Conservation (phyloP, 2,329 filamentous ascomycete species). For the Cladophialophora psammophila region DNA sequence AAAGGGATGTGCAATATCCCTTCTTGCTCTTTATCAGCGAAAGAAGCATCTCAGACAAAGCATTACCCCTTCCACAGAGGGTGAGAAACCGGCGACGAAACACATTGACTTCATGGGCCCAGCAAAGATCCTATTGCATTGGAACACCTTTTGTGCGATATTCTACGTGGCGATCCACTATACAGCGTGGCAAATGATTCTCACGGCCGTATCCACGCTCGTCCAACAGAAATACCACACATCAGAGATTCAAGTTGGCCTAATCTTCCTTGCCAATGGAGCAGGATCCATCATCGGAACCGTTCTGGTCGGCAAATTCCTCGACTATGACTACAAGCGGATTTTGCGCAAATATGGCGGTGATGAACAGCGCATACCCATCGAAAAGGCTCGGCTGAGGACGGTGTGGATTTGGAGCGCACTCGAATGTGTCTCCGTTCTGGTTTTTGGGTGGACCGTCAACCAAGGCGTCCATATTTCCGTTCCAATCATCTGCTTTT, state of each 20-base stretch:
- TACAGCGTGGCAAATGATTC: conserved; percentile 63
- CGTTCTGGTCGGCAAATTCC: conserved; percentile 59
- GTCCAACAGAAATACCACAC: conserved; percentile 56
- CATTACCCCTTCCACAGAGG: background rate
- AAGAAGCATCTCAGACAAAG: conserved; percentile 8
- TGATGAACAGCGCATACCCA: conserved; percentile 49
- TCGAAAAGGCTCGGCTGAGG: conserved; percentile 61
- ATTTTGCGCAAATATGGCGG: conserved; percentile 19
- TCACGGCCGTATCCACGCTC: conserved; percentile 61
- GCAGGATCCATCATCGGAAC: conserved; percentile 63
- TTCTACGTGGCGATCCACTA: conserved; percentile 61
- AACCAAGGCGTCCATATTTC: conserved; percentile 58
- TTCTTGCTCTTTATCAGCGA: conserved; percentile 21
- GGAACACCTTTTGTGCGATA: conserved; percentile 54
- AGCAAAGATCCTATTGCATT: conserved; percentile 57
- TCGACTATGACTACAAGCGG: conserved; percentile 59
- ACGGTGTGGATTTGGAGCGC: conserved; percentile 56
- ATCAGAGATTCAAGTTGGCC: conserved; percentile 55
- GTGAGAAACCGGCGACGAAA: conserved; percentile 40
- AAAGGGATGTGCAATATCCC: conserved; percentile 18
- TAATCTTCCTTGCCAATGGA: conserved; percentile 64
- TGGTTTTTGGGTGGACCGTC: conserved; percentile 63
- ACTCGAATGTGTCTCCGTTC: conserved; percentile 56
- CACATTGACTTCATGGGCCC: conserved; percentile 56
- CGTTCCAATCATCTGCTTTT: conserved; percentile 59